Base-by-base conservation (phyloP, 2,329 filamentous ascomycete species). In the Gaeumannomyces sp. region DNA sequence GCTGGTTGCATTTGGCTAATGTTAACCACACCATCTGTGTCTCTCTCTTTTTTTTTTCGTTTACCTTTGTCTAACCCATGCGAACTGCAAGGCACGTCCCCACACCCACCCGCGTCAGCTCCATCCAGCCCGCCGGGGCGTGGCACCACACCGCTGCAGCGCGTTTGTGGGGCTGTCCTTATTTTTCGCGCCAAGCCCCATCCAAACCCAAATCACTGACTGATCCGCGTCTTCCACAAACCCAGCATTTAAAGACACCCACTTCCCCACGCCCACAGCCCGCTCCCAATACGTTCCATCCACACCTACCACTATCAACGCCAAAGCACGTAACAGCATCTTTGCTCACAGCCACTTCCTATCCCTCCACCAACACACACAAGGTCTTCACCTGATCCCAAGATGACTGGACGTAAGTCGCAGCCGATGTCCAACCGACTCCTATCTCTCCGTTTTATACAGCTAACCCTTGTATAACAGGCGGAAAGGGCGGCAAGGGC, bases 401-500 rank as follows among this genome's bases (percentile, higher is more conserved):
- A 66, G 60, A 75, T 75, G 74, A 75, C 74, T 73, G 74, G 74
- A 75, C 74, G 74, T 75, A 68, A 74, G 73, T 75, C 60, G 35
- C 35, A n/a, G n/a, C n/a, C n/a, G 10, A 38, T 38, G 11, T 16
- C 11, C 35, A 38, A 38, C 35, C 14, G 35, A 14, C 4, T 3
- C 35, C 11, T 1, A 33, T 33, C 35, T 14, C 4, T 3, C 13
- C 58, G 33, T n/a, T 22, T 16, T 13, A 8, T 5, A 22, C 1
- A 22, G 45, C 16, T 38, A 50, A 50, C 22, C 45, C 22, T 50
- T 7, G 11, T 50, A 5, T 13, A 22, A 19, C 8, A 95, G 92
- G 92, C 79, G 92, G 92, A 79, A 96, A 96, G 84, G 93, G 93
- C 81, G 93, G 93, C 79, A 97, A 97, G 89, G 93, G 93, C 79